These are phyloP conservation scores for Glarea lozoyensis DNA, from an alignment of 495 filamentous ascomycete genomes.

Conservation along the genomic window DNA sequence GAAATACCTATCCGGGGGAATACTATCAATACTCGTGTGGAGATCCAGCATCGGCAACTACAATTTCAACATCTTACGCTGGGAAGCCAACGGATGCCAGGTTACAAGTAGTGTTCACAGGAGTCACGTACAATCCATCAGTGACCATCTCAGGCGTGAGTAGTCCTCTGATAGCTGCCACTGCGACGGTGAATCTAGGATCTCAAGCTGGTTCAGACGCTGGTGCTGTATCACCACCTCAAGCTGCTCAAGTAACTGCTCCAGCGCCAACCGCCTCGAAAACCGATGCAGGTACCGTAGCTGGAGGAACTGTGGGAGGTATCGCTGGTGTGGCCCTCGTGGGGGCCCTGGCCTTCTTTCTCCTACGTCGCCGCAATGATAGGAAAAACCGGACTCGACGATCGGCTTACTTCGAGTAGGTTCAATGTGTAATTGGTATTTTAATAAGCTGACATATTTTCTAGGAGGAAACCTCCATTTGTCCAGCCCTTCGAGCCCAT, in stretches of 20 bases:
- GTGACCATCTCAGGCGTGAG: background rate
- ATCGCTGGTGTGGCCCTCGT: conserved; percentile 3
- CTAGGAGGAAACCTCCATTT: background rate
- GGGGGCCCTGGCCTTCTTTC: background rate
- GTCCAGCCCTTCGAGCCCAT: background rate
- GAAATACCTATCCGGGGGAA: conserved; percentile 16
- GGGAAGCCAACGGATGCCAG: conserved; percentile 12
- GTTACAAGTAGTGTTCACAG: conserved; percentile 18
- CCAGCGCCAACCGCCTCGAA: background rate
- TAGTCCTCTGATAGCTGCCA: background rate
- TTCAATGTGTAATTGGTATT: background rate
- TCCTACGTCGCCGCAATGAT: conserved; percentile 7
- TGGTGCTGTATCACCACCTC: background rate
- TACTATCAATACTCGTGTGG: conserved; percentile 19
- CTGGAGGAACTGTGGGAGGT: conserved; percentile 6
- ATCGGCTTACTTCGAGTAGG: conserved; percentile 8
- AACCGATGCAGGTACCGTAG: conserved; percentile 4
- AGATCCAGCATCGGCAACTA: conserved; percentile 7
- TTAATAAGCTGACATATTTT: background rate
- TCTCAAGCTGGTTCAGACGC: background rate
- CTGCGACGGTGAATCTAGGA: background rate
- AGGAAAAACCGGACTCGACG: background rate
- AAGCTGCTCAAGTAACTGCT: conserved; percentile 1
- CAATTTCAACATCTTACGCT: conserved; percentile 11
- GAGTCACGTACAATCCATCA: conserved; percentile 12